These are phyloP conservation scores for Favolaschia claudopus DNA, from an alignment of 768 basidiomycete genomes.

Conservation along the genomic window DNA sequence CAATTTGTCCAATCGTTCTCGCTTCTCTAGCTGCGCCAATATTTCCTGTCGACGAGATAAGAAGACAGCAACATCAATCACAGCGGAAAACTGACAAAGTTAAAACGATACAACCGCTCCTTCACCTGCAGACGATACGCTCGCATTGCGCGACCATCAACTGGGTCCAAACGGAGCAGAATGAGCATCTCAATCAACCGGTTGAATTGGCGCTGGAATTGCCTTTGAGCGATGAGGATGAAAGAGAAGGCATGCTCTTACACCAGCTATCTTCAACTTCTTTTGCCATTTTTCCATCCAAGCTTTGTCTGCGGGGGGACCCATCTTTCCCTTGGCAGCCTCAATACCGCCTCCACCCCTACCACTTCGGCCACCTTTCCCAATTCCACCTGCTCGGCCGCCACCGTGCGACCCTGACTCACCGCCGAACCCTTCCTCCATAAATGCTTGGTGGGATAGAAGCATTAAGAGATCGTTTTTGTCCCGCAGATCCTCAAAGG, in stretches of 20 bases:
- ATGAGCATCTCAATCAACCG: slow-evolving; percentile 93
- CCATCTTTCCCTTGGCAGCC: slow-evolving; percentile 63
- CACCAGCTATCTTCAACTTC: slow-evolving; percentile 90
- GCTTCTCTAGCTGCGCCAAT: slow-evolving; percentile 85
- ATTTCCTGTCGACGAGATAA: slow-evolving; percentile 66
- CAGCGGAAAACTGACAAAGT: slow-evolving; percentile 70
- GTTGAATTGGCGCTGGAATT: slow-evolving; percentile 86
- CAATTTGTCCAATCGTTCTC: slow-evolving; percentile 87
- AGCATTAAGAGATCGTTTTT: slow-evolving; percentile 89
- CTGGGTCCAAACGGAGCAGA: slow-evolving; percentile 70
- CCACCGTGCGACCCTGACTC: slow-evolving; percentile 55
- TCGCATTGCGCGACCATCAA: slow-evolving; percentile 59
- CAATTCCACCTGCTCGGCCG: slow-evolving; percentile 55
- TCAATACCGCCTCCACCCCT: slow-evolving; percentile 27
- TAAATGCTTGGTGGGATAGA: slow-evolving; percentile 66
- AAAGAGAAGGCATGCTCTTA: slow-evolving; percentile 42
- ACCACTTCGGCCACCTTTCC: slow-evolving; percentile 39
- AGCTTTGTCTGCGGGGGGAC: slow-evolving; percentile 76
- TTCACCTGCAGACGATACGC: slow-evolving; percentile 93
- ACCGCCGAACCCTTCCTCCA: slow-evolving; percentile 71
- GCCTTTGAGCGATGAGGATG: slow-evolving; percentile 4
- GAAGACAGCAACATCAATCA: not conserved
- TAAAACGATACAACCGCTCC: slow-evolving; percentile 93
- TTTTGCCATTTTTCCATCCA: slow-evolving; percentile 85
- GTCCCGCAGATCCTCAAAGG: slow-evolving; percentile 96